Evolutionary conservation across 1,284 basidiomycete species (phyloP).

Genomic region (Fistulinella cinereoalba): DNA sequence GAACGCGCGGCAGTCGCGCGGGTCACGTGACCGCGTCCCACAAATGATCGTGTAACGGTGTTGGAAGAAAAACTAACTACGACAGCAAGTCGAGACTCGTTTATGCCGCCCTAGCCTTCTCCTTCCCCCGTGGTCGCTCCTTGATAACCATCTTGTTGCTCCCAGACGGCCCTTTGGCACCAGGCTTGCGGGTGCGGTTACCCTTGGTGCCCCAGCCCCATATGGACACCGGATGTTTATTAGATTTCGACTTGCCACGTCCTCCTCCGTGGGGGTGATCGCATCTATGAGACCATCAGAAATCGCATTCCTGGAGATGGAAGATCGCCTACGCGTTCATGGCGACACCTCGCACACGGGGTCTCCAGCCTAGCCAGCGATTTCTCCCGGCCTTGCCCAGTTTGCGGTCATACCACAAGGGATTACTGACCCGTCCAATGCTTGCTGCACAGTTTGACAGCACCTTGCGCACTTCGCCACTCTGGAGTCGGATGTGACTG

Average conservation of each 20-base stretch:
- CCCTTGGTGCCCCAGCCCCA: slow-evolving; percentile 94
- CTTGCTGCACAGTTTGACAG: slow-evolving; percentile 84
- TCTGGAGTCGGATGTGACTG: slow-evolving; percentile 84
- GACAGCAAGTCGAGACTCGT: neutral
- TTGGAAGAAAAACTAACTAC: too few relatives aligned
- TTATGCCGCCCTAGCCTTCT: slow-evolving; percentile 44
- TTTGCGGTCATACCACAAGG: slow-evolving; percentile 81
- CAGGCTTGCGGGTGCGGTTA: slow-evolving; percentile 88
- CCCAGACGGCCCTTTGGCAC: slow-evolving; percentile 79
- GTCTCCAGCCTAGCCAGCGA: slow-evolving; percentile 86
- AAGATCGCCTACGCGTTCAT: slow-evolving; percentile 84
- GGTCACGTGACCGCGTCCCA: slow-evolving; percentile 31
- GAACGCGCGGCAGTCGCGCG: slow-evolving; percentile 27
- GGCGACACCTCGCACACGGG: slow-evolving; percentile 92
- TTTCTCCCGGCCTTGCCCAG: slow-evolving; percentile 91
- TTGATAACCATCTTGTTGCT: slow-evolving; percentile 95
- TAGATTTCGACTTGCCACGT: slow-evolving; percentile 95
- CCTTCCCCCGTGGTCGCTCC: slow-evolving; percentile 83
- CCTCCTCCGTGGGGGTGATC: slow-evolving; percentile 99
- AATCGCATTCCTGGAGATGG: neutral
- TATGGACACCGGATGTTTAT: slow-evolving; percentile 88
- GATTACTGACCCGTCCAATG: slow-evolving; percentile 91
- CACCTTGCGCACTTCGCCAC: slow-evolving; percentile 90
- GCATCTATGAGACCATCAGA: slow-evolving; percentile 43
- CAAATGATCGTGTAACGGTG: too few relatives aligned